These are phyloP conservation scores for Coelastrella sp. DNA, from an alignment of 139 green algal genomes.

Conservation along the genomic window DNA sequence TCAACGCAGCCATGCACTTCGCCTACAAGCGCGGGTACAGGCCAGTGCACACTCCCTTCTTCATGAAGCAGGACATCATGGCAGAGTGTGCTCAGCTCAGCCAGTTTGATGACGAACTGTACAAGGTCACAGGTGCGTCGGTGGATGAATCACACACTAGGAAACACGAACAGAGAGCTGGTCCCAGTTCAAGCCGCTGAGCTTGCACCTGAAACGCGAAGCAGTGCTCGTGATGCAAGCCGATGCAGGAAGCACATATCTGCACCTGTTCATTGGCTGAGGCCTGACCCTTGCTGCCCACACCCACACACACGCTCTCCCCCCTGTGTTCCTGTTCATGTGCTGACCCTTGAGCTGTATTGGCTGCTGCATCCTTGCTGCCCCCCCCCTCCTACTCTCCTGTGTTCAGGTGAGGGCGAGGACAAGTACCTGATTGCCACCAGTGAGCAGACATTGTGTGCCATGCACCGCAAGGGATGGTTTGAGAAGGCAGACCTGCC, in stretches of 20 bases:
- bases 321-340: too few species aligned
- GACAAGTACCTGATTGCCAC: constrained; percentile 99
- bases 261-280: too few species aligned
- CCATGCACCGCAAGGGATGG: constrained; percentile 94
- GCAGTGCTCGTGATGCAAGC: too few species aligned
- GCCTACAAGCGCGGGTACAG: constrained; percentile 78
- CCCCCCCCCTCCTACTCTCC: not conserved
- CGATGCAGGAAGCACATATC: too few species aligned
- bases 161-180: too few species aligned
- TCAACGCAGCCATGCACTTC: constrained; percentile 82
- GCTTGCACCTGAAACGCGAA: too few species aligned
- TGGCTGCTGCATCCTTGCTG: too few species aligned
- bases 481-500: constrained; percentile 91
- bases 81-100: constrained; percentile 97
- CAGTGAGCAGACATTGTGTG: constrained; percentile 97
- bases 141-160: too few species aligned
- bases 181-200: too few species aligned
- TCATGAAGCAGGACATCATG: constrained; percentile 96
- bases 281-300: too few species aligned
- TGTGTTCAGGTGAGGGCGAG: constrained; percentile 90
- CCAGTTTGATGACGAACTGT: constrained; percentile 99
- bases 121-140: constrained; percentile 86
- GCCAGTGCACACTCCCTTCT: constrained; percentile 95
- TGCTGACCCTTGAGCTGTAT: too few species aligned
- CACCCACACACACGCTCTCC: too few species aligned